phyloP scores from a whole-genome alignment of 2,329 filamentous ascomycete genomes.

The Fusarium cicatricum region DNA sequence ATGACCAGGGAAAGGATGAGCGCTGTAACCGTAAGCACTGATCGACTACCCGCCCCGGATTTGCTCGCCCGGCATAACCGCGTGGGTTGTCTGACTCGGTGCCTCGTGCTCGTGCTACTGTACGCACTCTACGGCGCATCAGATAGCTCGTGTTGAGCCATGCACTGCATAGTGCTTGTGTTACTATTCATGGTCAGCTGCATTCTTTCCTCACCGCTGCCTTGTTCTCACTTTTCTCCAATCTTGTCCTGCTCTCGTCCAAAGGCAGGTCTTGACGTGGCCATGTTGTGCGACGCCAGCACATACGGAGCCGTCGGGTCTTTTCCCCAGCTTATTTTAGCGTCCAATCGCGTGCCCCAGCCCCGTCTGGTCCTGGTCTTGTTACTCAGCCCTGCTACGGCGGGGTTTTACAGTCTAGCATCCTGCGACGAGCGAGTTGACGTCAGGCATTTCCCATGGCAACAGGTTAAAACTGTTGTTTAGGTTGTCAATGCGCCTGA shows the following conservation, averaged over 20 bases:
- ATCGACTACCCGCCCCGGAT: conserved; percentile 41
- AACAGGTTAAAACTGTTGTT: background rate
- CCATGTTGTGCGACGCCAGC: conserved; percentile 26
- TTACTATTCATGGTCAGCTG: background rate
- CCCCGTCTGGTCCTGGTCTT: conserved; percentile 18
- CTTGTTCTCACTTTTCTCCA: conserved; percentile 1
- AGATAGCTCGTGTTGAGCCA: conserved; percentile 16
- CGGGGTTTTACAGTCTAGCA: conserved; percentile 1
- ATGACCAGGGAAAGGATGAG: background rate
- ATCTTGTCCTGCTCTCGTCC: background rate
- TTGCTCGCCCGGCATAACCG: conserved; percentile 18
- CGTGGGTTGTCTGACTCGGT: conserved; percentile 9
- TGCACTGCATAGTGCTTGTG: conserved; percentile 3
- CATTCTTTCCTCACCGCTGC: conserved; percentile 17
- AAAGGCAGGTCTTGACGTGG: conserved; percentile 24
- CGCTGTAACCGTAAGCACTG: conserved; percentile 24
- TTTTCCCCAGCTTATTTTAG: conserved; percentile 15
- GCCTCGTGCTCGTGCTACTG: conserved; percentile 12
- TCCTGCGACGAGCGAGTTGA: conserved; percentile 14
- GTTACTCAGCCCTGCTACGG: conserved; percentile 29
- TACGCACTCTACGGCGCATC: conserved; percentile 31
- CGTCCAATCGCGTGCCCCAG: conserved; percentile 9
- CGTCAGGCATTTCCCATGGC: conserved; percentile 26
- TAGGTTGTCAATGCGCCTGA: too few species aligned
- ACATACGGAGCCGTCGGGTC: background rate